phyloP scores from a whole-genome alignment of 2,329 filamentous ascomycete genomes.

The Fonsecaea pugnacius region DNA sequence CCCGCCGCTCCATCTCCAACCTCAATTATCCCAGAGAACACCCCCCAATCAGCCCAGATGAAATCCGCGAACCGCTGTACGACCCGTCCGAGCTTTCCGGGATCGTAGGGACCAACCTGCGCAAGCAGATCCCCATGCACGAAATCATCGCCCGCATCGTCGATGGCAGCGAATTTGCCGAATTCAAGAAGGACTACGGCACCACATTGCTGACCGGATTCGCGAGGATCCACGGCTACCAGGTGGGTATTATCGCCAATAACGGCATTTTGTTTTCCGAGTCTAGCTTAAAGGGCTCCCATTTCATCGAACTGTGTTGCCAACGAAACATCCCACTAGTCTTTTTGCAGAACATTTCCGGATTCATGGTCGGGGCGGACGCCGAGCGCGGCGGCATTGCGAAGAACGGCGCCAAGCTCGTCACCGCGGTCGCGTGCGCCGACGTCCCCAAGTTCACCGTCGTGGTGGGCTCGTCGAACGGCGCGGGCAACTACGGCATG shows the following conservation, averaged over 20 bases:
- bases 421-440: constrained; percentile 91
- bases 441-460: constrained; percentile 97
- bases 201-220: constrained; percentile 90
- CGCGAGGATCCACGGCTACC: constrained; percentile 84
- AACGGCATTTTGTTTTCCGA: constrained; percentile 93
- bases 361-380: constrained; percentile 96
- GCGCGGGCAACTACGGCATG: constrained; percentile 98
- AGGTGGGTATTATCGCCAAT: constrained; percentile 91
- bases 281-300: constrained; percentile 87
- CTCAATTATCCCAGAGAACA: constrained; percentile 77
- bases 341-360: constrained; percentile 94
- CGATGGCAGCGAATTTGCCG: constrained; percentile 84
- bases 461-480: constrained; percentile 89
- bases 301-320: constrained; percentile 93
- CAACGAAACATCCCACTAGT: constrained; percentile 88
- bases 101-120: constrained; percentile 87
- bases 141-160: constrained; percentile 93
- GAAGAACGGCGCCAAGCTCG: constrained; percentile 96
- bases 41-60: constrained; percentile 37
- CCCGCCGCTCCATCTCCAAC: constrained; percentile 80
- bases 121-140: constrained; percentile 80
- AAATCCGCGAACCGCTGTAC: constrained; percentile 77
- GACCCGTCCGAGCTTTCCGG: constrained; percentile 79
- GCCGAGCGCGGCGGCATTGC: constrained; percentile 94
- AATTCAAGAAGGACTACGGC: constrained; percentile 94